phyloP scores from a whole-genome alignment of 2,329 filamentous ascomycete species.

The Ophiostoma piceae region DNA sequence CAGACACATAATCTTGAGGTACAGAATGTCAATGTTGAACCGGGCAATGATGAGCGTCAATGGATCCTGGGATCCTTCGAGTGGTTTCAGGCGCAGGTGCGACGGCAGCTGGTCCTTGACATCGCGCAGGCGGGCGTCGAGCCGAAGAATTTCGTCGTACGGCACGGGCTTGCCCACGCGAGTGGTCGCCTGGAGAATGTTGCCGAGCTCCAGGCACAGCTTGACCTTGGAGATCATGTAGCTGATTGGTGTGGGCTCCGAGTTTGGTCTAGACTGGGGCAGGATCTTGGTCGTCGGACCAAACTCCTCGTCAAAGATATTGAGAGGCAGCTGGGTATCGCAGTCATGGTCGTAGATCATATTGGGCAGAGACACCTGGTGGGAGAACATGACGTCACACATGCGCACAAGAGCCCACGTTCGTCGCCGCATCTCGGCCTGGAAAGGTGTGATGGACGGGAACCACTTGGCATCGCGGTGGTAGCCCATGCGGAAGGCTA shows the following conservation, averaged over 20 bases:
- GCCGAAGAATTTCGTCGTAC: constrained; percentile 60
- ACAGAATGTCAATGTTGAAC: constrained; percentile 77
- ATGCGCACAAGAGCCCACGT: constrained; percentile 68
- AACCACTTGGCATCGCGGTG: constrained; percentile 75
- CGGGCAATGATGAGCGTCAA: constrained; percentile 81
- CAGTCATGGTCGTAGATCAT: constrained; percentile 72
- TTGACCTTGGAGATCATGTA: constrained; percentile 73
- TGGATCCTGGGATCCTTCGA: constrained; percentile 73
- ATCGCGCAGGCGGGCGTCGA: constrained; percentile 57
- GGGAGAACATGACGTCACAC: constrained; percentile 71
- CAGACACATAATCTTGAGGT: constrained; percentile 82
- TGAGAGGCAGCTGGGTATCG: constrained; percentile 69
- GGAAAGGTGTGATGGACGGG: constrained; percentile 63
- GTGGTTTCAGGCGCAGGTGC: constrained; percentile 67
- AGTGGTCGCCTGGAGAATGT: constrained; percentile 62
- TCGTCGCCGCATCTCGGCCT: constrained; percentile 68
- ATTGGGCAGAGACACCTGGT: constrained; percentile 59
- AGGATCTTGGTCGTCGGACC: constrained; percentile 61
- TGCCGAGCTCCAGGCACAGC: constrained; percentile 63
- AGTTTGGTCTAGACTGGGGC: constrained; percentile 60
- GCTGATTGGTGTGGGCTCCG: constrained; percentile 68
- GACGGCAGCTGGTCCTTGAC: constrained; percentile 66
- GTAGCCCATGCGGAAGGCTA: constrained; percentile 66
- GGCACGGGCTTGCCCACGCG: constrained; percentile 50
- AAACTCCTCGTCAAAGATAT: constrained; percentile 77